Conservation (phyloP, 2,329 filamentous ascomycete genomes). For the Phaeosphaeriaceae sp. region DNA sequence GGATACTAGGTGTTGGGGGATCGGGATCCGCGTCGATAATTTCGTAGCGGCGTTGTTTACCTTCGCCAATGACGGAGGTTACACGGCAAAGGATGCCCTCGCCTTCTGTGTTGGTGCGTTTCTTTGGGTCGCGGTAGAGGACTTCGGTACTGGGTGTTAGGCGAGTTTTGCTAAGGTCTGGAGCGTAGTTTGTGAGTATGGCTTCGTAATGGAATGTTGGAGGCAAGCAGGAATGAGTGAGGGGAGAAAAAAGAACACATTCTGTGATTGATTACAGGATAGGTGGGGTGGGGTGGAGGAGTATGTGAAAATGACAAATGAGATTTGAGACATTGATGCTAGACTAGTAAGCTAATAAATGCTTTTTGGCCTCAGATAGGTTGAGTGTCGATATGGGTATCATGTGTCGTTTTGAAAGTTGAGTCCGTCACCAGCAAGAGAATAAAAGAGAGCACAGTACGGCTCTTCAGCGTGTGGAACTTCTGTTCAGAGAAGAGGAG, state of each 20-base stretch:
- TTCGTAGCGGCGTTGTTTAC: slow-evolving; percentile 60
- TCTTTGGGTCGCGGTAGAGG: slow-evolving; percentile 57
- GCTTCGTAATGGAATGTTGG: neutral
- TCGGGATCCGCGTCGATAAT: slow-evolving; percentile 59
- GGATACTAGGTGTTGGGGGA: slow-evolving; percentile 44
- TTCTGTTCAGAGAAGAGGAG: slow-evolving; percentile 7
- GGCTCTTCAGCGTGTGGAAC: neutral
- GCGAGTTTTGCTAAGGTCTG: slow-evolving; percentile 23
- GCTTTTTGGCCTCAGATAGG: neutral
- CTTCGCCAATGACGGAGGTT: slow-evolving; percentile 59
- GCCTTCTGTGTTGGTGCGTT: slow-evolving; percentile 49
- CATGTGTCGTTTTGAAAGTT: neutral
- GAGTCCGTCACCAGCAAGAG: no score
- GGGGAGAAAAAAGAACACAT: slow-evolving; percentile 1
- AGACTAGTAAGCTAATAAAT: neutral
- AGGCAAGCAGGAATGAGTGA: no score
- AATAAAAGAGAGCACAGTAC: no score
- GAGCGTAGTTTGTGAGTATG: slow-evolving; percentile 5
- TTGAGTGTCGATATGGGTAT: neutral
- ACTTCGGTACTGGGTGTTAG: slow-evolving; percentile 55
- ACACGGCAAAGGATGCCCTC: slow-evolving; percentile 60
- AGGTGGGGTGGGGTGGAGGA: neutral
- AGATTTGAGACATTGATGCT: slow-evolving; percentile 17
- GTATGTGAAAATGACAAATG: slow-evolving; percentile 16
- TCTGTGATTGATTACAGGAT: no score